Conservation (phyloP, 768 basidiomycete genomes). For the Infundibulicybe gibba region DNA sequence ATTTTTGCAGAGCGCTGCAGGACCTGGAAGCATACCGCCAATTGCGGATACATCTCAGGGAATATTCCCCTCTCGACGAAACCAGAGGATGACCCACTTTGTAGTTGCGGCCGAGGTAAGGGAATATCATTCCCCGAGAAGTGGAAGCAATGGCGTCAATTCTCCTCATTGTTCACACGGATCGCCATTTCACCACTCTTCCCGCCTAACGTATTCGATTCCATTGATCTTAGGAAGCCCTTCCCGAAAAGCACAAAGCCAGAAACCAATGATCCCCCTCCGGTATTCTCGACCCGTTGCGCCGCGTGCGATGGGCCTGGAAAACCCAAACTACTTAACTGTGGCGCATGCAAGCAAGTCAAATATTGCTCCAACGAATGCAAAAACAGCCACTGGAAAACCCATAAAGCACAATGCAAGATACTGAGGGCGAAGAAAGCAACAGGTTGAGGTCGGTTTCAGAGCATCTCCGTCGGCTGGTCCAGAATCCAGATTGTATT, state of each 20-base stretch:
- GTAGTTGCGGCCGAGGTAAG: constrained; percentile 51
- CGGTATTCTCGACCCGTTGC: constrained; percentile 12
- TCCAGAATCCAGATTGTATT: no score
- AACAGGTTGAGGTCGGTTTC: no score
- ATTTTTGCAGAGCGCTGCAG: constrained; percentile 50
- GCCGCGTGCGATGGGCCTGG: constrained; percentile 23
- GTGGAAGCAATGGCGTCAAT: constrained; percentile 9
- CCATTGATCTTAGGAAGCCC: constrained; percentile 16
- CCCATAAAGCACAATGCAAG: constrained; percentile 12
- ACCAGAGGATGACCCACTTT: constrained; percentile 37
- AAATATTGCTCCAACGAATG: constrained; percentile 31
- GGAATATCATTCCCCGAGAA: constrained; percentile 30
- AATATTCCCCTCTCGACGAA: constrained; percentile 36
- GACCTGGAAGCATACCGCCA: constrained; percentile 41
- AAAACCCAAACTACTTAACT: constrained; percentile 19
- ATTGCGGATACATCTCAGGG: constrained; percentile 42
- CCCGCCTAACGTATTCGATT: constrained; percentile 37
- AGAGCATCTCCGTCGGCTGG: no score
- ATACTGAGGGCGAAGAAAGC: no score
- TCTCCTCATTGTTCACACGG: constrained; percentile 43
- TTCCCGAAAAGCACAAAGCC: neutral
- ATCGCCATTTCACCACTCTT: constrained; percentile 53
- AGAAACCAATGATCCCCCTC: neutral
- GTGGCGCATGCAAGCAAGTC: constrained; percentile 22
- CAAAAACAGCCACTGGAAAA: constrained; percentile 31